Conservation (phyloP, 1,284 basidiomycete genomes). For the Tranzscheliella williamsii region DNA sequence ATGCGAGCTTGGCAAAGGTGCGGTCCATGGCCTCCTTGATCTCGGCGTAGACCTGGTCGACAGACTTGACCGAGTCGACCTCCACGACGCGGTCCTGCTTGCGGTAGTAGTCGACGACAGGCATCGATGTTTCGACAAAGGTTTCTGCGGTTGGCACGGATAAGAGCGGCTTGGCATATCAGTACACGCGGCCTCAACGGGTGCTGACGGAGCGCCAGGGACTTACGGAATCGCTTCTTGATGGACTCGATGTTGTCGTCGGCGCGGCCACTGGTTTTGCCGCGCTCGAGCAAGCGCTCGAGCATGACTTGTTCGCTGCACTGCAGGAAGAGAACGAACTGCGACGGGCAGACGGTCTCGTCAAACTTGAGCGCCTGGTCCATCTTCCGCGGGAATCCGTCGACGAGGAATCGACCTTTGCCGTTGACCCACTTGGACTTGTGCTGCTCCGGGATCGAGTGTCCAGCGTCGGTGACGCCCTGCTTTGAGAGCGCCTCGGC, state of each 20-base stretch:
- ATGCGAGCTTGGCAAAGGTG: constrained; percentile 32
- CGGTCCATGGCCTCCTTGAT: constrained; percentile 51
- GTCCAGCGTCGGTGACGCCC: constrained; percentile 15
- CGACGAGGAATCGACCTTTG: constrained; percentile 86
- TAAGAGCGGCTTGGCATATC: too few relatives aligned
- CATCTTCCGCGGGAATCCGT: constrained; percentile 98
- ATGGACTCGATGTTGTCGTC: constrained; percentile 97
- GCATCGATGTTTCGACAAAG: constrained; percentile 90
- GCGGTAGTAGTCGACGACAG: constrained; percentile 86
- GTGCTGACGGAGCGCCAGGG: constrained; percentile 64
- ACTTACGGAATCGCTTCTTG: constrained; percentile 93
- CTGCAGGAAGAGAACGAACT: constrained; percentile 83
- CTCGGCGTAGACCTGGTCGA: constrained; percentile 53
- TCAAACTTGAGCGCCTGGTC: constrained; percentile 96
- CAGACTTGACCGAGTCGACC: constrained; percentile 64
- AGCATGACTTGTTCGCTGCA: constrained; percentile 89
- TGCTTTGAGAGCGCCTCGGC: constrained; percentile 65
- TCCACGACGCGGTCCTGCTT: constrained; percentile 75
- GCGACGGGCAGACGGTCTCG: constrained; percentile 73
- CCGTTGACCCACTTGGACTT: constrained; percentile 72
- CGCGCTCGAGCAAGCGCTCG: constrained; percentile 80
- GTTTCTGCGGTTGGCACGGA: too few relatives aligned
- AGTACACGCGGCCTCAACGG: not conserved
- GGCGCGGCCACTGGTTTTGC: constrained; percentile 89
- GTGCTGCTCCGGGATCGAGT: constrained; percentile 25